Evolutionary conservation across 371 early-diverging fungal species (phyloP).

Genomic region (Smittium mucronatum): DNA sequence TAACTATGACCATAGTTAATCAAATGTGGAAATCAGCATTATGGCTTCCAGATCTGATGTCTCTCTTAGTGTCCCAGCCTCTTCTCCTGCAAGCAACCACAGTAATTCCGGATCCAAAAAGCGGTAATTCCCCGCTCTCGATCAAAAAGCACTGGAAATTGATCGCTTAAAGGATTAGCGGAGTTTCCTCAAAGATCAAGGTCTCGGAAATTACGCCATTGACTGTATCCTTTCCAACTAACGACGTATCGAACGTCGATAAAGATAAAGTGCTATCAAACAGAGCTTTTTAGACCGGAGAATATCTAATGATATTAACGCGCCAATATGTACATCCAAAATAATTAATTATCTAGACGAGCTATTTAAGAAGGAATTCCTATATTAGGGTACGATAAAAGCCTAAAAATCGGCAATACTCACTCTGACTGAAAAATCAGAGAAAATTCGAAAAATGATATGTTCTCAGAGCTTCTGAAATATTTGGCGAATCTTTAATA

Average conservation of each 20-base stretch:
- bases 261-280: neutral
- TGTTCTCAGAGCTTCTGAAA: too few relatives aligned
- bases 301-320: neutral
- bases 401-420: too few relatives aligned
- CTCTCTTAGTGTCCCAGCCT: neutral
- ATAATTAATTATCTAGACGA: too few relatives aligned
- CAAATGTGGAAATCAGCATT: neutral
- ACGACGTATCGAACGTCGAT: too few relatives aligned
- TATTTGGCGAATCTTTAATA: too few relatives aligned
- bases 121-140: neutral
- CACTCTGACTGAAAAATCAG: too few relatives aligned
- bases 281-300: neutral
- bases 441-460: too few relatives aligned
- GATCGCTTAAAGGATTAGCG: neutral
- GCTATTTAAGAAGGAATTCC: too few relatives aligned
- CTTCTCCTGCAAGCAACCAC: neutral
- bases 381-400: too few relatives aligned
- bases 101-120: neutral
- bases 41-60: neutral
- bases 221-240: neutral
- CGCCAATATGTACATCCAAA: too few relatives aligned
- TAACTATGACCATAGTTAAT: conserved; percentile 1
- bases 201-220: neutral
- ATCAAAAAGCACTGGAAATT: neutral
- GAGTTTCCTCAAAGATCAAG: neutral